Percentiles rank a stretch among this genome's conserved stretches.
Conservation (phyloP, 306 rosid genomes). For the Coriaria nepalensis region DNA sequence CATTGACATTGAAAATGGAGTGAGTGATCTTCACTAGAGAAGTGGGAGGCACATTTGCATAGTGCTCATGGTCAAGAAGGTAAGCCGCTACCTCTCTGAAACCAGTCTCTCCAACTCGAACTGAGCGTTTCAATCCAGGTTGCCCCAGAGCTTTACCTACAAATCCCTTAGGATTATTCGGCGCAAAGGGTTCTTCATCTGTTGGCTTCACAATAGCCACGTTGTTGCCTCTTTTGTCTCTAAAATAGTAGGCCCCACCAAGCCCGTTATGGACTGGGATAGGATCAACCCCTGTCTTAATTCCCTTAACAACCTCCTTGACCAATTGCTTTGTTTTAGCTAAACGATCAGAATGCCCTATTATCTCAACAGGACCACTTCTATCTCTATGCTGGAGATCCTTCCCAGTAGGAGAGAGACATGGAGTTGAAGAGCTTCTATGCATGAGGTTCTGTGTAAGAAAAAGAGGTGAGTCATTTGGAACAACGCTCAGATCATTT, state of each 20-base stretch:
- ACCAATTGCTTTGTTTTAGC: conserved; percentile 33
- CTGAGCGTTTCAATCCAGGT: conserved; percentile 82
- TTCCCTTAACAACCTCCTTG: conserved; percentile 60
- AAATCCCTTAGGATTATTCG: conserved; percentile 93
- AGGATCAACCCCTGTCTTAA: conserved; percentile 81
- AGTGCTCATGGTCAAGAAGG: conserved; percentile 73
- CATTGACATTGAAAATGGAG: conserved; percentile 86
- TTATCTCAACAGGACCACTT: conserved; percentile 83
- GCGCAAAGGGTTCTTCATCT: conserved; percentile 98
- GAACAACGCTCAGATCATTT: conserved; percentile 70
- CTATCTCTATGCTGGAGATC: conserved; percentile 67
- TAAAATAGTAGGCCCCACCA: conserved; percentile 91
- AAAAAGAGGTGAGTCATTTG: conserved; percentile 76
- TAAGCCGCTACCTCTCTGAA: conserved; percentile 92
- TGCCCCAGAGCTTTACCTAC: conserved; percentile 94
- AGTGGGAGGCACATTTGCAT: conserved; percentile 93
- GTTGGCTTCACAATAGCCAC: conserved; percentile 96
- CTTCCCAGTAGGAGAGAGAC: conserved; percentile 80
- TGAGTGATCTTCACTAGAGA: conserved; percentile 93
- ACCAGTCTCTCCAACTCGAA: conserved; percentile 96
- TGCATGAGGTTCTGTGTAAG: conserved; percentile 67
- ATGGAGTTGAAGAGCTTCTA: conserved; percentile 95
- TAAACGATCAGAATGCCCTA: conserved; percentile 55
- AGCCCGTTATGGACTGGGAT: conserved; percentile 74
- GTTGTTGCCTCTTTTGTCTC: conserved; percentile 55